Evolutionary conservation across 2,329 filamentous ascomycete species (phyloP), one percentile per base, ranked within the genome.

Genomic region (Aureobasidium sp.): DNA sequence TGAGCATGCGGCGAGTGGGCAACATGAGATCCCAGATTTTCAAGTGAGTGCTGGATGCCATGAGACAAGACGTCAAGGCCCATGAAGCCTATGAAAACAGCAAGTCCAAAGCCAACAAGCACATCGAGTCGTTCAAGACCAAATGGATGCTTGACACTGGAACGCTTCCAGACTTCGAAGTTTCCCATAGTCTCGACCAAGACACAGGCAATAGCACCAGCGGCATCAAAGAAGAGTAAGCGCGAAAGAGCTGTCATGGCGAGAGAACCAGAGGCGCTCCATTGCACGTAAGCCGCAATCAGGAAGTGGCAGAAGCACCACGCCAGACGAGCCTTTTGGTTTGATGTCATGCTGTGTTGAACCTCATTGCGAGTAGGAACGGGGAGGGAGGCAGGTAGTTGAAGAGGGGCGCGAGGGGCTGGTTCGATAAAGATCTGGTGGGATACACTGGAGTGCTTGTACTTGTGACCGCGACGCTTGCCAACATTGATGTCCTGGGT

Each of bases 371-470:
- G 79, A 0, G 93, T 99, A 0, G 94, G 94, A 41, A 97, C 88
- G 0, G 94, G 94, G 0, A 99, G 83, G 36, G 92, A 96, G 61
- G 92, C 91, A 1, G 94, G 94, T 0, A 99, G 84, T 41, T 93
- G 89, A 29, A 96, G 84, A 4, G 94, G 93, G 0, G 92, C 88
- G 59, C 92, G 84, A 5, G 85, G 88, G 0, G 91, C 87, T 7
- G 94, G 94, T 73, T 97, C 91, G 68, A 95, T 90, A 75, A 97
- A 96, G 74, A 97, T 95, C 74, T 97, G 92, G 73, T 97, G 92
- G 25, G 90, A 96, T 62, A 99, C 88, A 72, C 90, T 96, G 73
- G 90, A 95, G 78, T 97, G 93, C 73, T 97, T 96, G 81, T 99
- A 99, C 73, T 94, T 91, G 78, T 99, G 94, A 65, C 94, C 94